These are phyloP conservation scores for Trichoderma sp. DNA, from an alignment of 2,329 filamentous ascomycete species.

Conservation along the genomic window DNA sequence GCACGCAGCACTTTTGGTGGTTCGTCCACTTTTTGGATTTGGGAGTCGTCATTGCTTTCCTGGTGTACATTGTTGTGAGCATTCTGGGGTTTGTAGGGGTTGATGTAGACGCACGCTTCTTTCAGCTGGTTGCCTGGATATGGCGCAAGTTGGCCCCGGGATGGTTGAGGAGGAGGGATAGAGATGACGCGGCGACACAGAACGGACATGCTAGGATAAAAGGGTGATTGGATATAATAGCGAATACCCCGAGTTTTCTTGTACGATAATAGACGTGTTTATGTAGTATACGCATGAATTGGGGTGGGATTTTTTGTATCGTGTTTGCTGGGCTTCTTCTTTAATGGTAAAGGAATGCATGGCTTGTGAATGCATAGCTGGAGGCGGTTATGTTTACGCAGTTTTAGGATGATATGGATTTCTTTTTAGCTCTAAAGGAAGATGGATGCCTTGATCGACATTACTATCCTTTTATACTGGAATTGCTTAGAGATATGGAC, in stretches of 20 bases:
- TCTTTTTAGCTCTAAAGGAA: not conserved
- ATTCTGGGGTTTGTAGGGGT: slow-evolving; percentile 35
- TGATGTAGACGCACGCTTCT: slow-evolving; percentile 37
- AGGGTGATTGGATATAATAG: slow-evolving; percentile 28
- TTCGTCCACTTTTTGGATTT: slow-evolving; percentile 75
- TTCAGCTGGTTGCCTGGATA: slow-evolving; percentile 25
- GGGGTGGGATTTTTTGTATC: not conserved
- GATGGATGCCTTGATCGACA: not conserved
- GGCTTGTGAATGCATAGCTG: not conserved
- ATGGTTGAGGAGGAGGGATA: not conserved
- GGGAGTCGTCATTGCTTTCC: slow-evolving; percentile 39
- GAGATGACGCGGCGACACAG: not conserved
- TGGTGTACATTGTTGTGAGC: slow-evolving; percentile 31
- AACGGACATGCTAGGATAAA: slow-evolving; percentile 27
- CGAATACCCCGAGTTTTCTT: slow-evolving; percentile 19
- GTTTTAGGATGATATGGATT: not conserved
- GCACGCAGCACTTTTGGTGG: slow-evolving; percentile 95
- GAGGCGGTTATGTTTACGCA: not conserved
- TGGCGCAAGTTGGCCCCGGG: slow-evolving; percentile 1
- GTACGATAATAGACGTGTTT: slow-evolving; percentile 15
- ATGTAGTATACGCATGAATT: not conserved
- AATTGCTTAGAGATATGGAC: too few species aligned
- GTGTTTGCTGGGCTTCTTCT: not conserved
- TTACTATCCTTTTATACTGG: not conserved
- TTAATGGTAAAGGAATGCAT: not conserved